Percentiles rank a stretch among this genome's conserved stretches.
Evolutionary conservation across 2,329 filamentous ascomycete genomes (phyloP).

Genomic region (Xylariaceae sp.): DNA sequence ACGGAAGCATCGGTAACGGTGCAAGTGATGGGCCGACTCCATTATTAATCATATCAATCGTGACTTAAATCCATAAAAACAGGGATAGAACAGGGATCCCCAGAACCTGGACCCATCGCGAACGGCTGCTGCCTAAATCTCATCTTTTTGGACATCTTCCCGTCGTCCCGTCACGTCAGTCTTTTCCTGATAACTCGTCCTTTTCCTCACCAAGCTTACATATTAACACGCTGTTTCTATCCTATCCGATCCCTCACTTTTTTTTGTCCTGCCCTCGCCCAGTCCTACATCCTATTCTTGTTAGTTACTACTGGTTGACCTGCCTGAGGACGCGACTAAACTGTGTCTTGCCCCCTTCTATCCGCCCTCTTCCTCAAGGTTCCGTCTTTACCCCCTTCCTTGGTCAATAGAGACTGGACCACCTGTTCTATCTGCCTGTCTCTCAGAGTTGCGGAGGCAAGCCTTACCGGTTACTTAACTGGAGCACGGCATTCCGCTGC

Average conservation of each 20-base stretch:
- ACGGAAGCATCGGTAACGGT: conserved; percentile 6
- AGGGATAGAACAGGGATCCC: conserved; percentile 17
- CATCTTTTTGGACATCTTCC: conserved; percentile 30
- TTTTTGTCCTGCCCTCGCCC: not conserved
- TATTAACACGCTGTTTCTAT: not conserved
- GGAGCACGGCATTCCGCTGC: not conserved
- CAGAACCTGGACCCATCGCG: conserved; percentile 30
- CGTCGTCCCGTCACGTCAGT: conserved; percentile 15
- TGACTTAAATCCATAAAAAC: conserved; percentile 9
- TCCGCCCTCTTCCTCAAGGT: not conserved
- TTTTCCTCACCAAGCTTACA: conserved; percentile 10
- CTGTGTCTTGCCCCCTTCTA: not conserved
- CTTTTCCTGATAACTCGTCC: conserved; percentile 19
- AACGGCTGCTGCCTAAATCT: conserved; percentile 39
- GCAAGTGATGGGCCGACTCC: not conserved
- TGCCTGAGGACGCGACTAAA: not conserved
- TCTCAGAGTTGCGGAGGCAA: not conserved
- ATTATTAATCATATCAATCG: conserved; percentile 12
- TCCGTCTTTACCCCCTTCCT: not conserved
- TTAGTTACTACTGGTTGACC: not conserved
- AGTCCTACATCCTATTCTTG: not conserved
- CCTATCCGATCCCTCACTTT: not conserved
- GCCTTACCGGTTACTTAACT: not conserved
- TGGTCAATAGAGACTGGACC: not conserved
- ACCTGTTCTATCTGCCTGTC: not conserved